phyloP scores from a whole-genome alignment of 768 basidiomycete genomes.

The Mycena alexandri region DNA sequence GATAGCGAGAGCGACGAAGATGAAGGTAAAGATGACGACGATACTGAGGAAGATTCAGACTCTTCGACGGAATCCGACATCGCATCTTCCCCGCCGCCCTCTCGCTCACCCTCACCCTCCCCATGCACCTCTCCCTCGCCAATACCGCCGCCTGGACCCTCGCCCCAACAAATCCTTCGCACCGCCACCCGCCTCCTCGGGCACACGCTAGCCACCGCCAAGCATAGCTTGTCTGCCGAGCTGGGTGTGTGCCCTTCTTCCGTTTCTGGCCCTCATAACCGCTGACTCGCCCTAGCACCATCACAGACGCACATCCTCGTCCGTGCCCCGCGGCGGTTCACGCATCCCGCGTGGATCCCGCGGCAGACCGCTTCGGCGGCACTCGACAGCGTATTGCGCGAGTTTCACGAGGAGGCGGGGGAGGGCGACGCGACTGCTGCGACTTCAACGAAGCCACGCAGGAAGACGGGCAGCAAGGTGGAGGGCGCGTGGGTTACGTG shows the following conservation, averaged over 20 bases:
- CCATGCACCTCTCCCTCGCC: slow-evolving; percentile 20
- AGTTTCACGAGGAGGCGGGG: slow-evolving; percentile 55
- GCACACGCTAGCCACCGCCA: slow-evolving; percentile 31
- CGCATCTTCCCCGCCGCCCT: slow-evolving; percentile 27
- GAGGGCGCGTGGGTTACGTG: slow-evolving; percentile 65
- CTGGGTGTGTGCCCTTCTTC: slow-evolving; percentile 42
- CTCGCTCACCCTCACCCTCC: slow-evolving; percentile 30
- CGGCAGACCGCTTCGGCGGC: slow-evolving; percentile 55
- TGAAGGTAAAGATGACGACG: slow-evolving; percentile 35
- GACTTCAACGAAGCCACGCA: slow-evolving; percentile 38
- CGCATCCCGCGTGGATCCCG: slow-evolving; percentile 45
- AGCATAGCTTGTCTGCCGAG: slow-evolving; percentile 52
- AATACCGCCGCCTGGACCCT: not conserved
- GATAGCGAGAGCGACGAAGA: slow-evolving; percentile 42
- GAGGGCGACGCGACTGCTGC: slow-evolving; percentile 26
- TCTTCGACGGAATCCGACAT: slow-evolving; percentile 16
- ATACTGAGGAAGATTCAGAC: slow-evolving; percentile 33
- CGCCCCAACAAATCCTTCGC: slow-evolving; percentile 18
- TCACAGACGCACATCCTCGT: slow-evolving; percentile 44
- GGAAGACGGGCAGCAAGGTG: slow-evolving; percentile 41
- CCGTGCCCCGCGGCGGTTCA: slow-evolving; percentile 44
- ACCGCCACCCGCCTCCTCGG: slow-evolving; percentile 22
- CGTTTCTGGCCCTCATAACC: not conserved
- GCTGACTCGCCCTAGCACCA: slow-evolving; percentile 31
- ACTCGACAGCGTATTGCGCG: slow-evolving; percentile 54